phyloP scores from a whole-genome alignment of 805 yeast genomes.

The Ogataea naganishii region DNA sequence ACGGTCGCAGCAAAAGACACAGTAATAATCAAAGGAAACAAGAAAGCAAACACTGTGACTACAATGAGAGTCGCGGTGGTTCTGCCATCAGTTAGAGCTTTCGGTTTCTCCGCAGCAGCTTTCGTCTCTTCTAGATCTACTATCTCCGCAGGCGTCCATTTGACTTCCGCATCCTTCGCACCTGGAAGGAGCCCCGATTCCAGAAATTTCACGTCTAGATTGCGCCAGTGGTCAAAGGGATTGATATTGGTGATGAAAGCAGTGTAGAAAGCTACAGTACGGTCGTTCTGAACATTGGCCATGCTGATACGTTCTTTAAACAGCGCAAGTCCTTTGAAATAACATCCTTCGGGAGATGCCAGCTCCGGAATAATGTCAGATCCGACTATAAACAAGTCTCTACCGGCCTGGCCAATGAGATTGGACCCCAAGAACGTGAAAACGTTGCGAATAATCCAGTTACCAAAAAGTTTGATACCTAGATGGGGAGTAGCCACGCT shows the following conservation, averaged over 20 bases:
- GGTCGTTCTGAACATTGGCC: conserved; percentile 74
- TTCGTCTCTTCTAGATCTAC: too few species aligned
- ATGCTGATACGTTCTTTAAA: conserved; percentile 53
- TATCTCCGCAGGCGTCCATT: too few species aligned
- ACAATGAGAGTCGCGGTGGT: too few species aligned
- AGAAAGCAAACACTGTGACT: conserved; percentile 8
- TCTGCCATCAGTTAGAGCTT: too few species aligned
- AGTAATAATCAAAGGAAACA: conserved; percentile 16
- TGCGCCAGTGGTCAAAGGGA: conserved; percentile 57
- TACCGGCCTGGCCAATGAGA: conserved; percentile 60
- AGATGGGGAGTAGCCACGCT: conserved; percentile 80
- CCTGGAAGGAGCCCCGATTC: too few species aligned
- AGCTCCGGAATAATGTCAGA: conserved; percentile 38
- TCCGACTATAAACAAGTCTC: conserved; percentile 57
- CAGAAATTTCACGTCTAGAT: conserved; percentile 37
- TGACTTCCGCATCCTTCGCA: too few species aligned
- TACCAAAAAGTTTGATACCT: conserved; percentile 43
- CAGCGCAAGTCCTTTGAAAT: conserved; percentile 40
- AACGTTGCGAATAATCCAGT: conserved; percentile 19
- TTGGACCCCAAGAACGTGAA: conserved; percentile 47
- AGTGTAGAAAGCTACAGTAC: conserved; percentile 84
- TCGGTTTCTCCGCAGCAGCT: too few species aligned
- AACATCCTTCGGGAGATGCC: conserved; percentile 44
- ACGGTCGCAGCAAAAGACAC: conserved; percentile 18
- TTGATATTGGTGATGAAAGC: conserved; percentile 64